A percentile compares a stretch with the other conserved stretches of the same genome.
Evolutionary conservation across 495 filamentous ascomycete genomes (phyloP).

Genomic region (Durotheca rogersii): DNA sequence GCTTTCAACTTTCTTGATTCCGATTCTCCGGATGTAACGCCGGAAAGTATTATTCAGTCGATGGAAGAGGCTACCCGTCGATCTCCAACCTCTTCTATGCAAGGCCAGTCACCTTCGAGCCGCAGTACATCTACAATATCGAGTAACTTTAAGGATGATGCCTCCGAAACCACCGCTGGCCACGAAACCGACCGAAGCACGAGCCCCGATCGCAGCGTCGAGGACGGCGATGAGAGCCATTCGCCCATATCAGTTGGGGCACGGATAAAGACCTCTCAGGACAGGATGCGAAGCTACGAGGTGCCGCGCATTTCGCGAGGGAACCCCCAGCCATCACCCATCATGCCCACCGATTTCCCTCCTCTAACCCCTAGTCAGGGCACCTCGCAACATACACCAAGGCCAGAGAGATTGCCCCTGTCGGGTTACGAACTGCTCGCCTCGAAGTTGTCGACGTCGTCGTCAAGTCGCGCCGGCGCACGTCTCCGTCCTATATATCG

Average conservation of each 20-base stretch:
- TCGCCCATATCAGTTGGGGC: slow-evolving; percentile 9
- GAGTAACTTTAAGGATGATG: slow-evolving; percentile 40
- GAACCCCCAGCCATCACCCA: slow-evolving; percentile 30
- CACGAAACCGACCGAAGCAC: slow-evolving; percentile 50
- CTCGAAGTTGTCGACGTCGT: slow-evolving; percentile 55
- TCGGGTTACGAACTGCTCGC: slow-evolving; percentile 71
- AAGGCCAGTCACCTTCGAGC: slow-evolving; percentile 25
- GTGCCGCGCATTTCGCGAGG: slow-evolving; percentile 39
- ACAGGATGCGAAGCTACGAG: slow-evolving; percentile 33
- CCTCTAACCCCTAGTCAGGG: slow-evolving; percentile 33
- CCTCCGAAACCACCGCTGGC: slow-evolving; percentile 34
- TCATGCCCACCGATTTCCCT: slow-evolving; percentile 32
- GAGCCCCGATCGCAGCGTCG: slow-evolving; percentile 42
- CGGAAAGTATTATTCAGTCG: slow-evolving; percentile 35
- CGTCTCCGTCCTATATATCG: slow-evolving; percentile 73
- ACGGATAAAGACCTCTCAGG: slow-evolving; percentile 10
- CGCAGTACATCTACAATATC: slow-evolving; percentile 38
- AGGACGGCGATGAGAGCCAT: slow-evolving; percentile 26
- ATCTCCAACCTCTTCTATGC: slow-evolving; percentile 30
- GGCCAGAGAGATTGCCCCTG: slow-evolving; percentile 42
- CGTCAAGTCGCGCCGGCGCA: slow-evolving; percentile 20
- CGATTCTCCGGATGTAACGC: slow-evolving; percentile 35
- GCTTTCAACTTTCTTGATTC: slow-evolving; percentile 38
- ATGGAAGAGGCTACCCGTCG: slow-evolving; percentile 33
- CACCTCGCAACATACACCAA: slow-evolving; percentile 32